Evolutionary conservation across 345 rosid species (phyloP).

Genomic region (Eucalyptus curtisii): DNA sequence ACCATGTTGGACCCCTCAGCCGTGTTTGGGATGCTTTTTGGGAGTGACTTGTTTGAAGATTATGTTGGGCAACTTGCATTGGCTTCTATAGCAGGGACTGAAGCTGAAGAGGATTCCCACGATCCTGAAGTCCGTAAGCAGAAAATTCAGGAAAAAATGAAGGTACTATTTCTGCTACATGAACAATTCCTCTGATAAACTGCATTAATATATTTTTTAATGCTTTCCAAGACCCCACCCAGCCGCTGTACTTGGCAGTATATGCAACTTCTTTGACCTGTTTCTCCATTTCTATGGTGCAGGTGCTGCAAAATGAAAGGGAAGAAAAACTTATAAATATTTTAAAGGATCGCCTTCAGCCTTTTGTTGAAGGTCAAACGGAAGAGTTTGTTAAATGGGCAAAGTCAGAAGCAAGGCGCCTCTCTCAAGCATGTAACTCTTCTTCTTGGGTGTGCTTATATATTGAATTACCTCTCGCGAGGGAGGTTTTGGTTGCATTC

Average conservation of each 20-base stretch:
- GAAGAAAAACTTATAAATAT: conserved; percentile 48
- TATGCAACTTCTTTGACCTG: neutral
- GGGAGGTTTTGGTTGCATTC: neutral
- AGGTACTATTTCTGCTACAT: conserved; percentile 18
- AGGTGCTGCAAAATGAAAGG: conserved; percentile 75
- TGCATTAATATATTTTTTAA: neutral
- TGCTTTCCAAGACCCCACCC: neutral
- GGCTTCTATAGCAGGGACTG: conserved; percentile 47
- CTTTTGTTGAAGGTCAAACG: conserved; percentile 53
- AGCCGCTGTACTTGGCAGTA: neutral
- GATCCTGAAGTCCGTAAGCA: conserved; percentile 34
- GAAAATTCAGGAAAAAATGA: conserved; percentile 58
- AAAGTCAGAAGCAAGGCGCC: conserved; percentile 60
- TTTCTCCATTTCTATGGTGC: conserved; percentile 10
- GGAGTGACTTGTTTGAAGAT: conserved; percentile 86
- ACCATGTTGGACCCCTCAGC: conserved; percentile 84
- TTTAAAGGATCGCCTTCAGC: conserved; percentile 57
- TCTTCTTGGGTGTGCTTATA: neutral
- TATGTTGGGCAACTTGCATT: conserved; percentile 84
- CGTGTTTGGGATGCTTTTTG: conserved; percentile 91
- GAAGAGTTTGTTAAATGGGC: conserved; percentile 70
- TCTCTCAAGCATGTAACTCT: conserved; percentile 61
- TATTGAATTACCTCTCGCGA: neutral
- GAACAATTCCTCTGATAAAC: neutral
- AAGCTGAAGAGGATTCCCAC: conserved; percentile 36